Base-by-base conservation (phyloP, 768 basidiomycete genomes). In the Xerocomus brunneocitrinus region DNA sequence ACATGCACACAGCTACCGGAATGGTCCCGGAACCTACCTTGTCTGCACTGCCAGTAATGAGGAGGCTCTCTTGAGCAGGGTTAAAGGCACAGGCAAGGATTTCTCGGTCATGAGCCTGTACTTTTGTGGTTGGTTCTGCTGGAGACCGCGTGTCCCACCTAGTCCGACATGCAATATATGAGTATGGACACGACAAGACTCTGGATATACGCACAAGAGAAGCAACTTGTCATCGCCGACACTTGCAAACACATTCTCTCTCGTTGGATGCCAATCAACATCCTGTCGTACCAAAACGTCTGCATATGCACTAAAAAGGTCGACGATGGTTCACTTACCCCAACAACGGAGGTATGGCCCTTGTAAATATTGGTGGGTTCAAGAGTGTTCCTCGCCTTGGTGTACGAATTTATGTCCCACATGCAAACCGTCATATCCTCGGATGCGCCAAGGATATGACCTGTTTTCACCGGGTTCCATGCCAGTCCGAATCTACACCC, bases 341-440 rank as follows among this genome's bases (percentile, higher is more conserved):
- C 94, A 49, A 99, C 97, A 34, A 94, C 84, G 22, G 91, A 87
- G 0, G 85, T 85, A 67, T 99, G 97, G 0, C 94, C 95, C 60
- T 81, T 80, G 75, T 90, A 99, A 24, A 87, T 78, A 43, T 76
- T 82, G 2, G 90, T 76, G 14, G 97, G 94, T 57, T 97, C 91
- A n/a, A 98, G 78, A 5, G 83, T 80, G 9, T 77, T 76, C 58
- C 86, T 90, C 39, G 77, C 77, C 66, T 90, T 93, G 30, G 85
- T 79, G 69, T 95, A 99, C 0, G 86, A 83, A 64, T 91, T 91
- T 38, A 98, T 74, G 67, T 99, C 97, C 95, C 97, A 99, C 66
- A 93, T 84, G 62, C 93, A 97, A 35, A 98, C 83, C 0, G 95
- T 97, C 77, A 87, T 91, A 69, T 98, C 97, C 68, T 98, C 95